A percentile compares a stretch with the other conserved stretches of the same genome.
Conservation (phyloP, 2,329 filamentous ascomycete species). For the Venturiaceae sp. region DNA sequence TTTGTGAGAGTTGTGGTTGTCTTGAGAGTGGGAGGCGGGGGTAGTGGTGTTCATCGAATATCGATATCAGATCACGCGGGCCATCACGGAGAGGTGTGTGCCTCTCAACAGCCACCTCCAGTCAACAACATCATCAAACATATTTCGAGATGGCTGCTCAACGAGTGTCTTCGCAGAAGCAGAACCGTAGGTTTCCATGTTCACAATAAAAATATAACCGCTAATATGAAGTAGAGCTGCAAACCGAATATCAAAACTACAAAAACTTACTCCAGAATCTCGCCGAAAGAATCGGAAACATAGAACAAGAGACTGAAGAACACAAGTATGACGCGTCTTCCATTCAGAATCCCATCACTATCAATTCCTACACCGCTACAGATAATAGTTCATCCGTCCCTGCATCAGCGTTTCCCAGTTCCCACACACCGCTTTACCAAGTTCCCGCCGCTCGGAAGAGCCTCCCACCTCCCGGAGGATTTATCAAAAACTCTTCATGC, state of each 20-base stretch:
- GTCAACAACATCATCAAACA: background rate
- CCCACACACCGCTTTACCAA: background rate
- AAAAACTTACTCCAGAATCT: constrained; percentile 76
- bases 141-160: constrained; percentile 32
- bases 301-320: constrained; percentile 94
- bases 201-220: background rate
- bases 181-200: constrained; percentile 49
- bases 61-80: constrained; percentile 7
- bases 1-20: constrained; percentile 9
- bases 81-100: background rate
- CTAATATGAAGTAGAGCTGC: constrained; percentile 51
- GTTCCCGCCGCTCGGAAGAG: background rate
- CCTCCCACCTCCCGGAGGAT: background rate
- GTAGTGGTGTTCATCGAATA: constrained; percentile 3
- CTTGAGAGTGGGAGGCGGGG: background rate
- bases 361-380: constrained; percentile 16
- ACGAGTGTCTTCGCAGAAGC: constrained; percentile 54
- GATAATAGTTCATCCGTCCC: constrained; percentile 14
- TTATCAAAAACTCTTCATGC: background rate
- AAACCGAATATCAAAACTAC: constrained; percentile 69
- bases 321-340: constrained; percentile 65
- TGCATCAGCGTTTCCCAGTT: background rate
- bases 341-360: constrained; percentile 12
- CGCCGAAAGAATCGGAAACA: constrained; percentile 92
- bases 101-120: background rate